Conservation (phyloP, 1,284 basidiomycete genomes). For the Thelephora terrestris region DNA sequence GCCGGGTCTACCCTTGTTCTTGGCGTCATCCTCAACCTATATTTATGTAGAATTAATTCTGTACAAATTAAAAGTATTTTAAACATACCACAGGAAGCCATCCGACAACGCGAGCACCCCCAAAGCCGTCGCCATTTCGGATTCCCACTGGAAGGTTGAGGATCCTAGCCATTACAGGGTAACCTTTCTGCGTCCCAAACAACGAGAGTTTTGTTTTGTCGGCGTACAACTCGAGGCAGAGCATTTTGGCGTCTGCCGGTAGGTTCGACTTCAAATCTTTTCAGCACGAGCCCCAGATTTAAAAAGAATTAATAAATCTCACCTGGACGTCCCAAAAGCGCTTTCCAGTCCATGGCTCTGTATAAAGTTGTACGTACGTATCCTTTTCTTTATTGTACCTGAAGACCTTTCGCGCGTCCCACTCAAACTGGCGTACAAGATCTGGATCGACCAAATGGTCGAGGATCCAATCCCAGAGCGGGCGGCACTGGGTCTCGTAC, state of each 20-base stretch:
- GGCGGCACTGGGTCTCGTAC: background rate
- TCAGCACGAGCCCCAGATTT: background rate
- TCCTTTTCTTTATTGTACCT: slow-evolving; percentile 15
- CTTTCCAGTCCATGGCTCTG: slow-evolving; percentile 23
- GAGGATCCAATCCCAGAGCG: slow-evolving; percentile 20
- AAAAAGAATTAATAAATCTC: background rate
- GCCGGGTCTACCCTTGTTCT: slow-evolving; percentile 9
- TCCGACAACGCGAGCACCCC: slow-evolving; percentile 25
- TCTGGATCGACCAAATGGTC: slow-evolving; percentile 15
- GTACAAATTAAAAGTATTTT: too few species aligned
- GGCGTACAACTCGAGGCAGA: slow-evolving; percentile 28
- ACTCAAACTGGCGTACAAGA: slow-evolving; percentile 16
- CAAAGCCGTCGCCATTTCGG: slow-evolving; percentile 25
- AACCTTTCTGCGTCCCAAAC: too few species aligned
- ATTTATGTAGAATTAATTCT: too few species aligned
- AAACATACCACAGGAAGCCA: too few species aligned
- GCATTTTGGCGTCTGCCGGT: slow-evolving; percentile 13
- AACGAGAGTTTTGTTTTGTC: slow-evolving; percentile 34
- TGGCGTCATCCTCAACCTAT: slow-evolving; percentile 13
- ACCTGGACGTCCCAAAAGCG: too few species aligned
- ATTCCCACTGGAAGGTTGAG: slow-evolving; percentile 28
- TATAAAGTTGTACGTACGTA: slow-evolving; percentile 14
- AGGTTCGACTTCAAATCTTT: slow-evolving; percentile 10
- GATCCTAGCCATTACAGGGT: slow-evolving; percentile 26
- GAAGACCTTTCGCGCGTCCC: too few species aligned